Evolutionary conservation across 768 basidiomycete genomes (phyloP).

Genomic region (Russula brevipes): DNA sequence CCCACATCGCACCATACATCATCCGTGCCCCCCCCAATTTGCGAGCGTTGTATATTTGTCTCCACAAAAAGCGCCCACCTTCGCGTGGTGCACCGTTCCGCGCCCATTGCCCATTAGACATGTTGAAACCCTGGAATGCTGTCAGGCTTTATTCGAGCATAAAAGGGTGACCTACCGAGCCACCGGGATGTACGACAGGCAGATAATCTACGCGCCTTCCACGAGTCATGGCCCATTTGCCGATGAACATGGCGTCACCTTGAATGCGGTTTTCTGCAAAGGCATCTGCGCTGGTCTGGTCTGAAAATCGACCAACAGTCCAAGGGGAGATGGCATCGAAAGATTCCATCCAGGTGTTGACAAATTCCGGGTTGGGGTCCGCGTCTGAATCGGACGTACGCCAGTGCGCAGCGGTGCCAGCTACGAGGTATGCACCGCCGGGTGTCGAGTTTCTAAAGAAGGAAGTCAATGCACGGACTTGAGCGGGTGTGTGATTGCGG

Average conservation of each 20-base stretch:
- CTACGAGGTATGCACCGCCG: slow-evolving; percentile 70
- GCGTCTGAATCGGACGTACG: slow-evolving; percentile 65
- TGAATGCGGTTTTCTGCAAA: slow-evolving; percentile 61
- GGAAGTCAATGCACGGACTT: slow-evolving; percentile 48
- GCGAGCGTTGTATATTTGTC: slow-evolving; percentile 66
- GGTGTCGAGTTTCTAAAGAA: slow-evolving; percentile 61
- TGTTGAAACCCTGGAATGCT: slow-evolving; percentile 55
- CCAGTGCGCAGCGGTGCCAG: slow-evolving; percentile 70
- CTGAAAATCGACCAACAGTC: slow-evolving; percentile 69
- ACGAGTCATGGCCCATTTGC: slow-evolving; percentile 31
- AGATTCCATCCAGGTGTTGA: slow-evolving; percentile 66
- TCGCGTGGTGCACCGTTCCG: slow-evolving; percentile 68
- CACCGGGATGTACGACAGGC: slow-evolving; percentile 79
- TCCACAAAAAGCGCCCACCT: slow-evolving; percentile 75
- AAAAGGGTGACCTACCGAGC: slow-evolving; percentile 55
- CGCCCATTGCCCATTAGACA: slow-evolving; percentile 64
- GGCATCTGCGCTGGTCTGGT: slow-evolving; percentile 54
- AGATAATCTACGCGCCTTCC: slow-evolving; percentile 66
- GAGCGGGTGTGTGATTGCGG: slow-evolving; percentile 54
- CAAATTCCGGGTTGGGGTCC: slow-evolving; percentile 59
- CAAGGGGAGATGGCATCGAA: slow-evolving; percentile 81
- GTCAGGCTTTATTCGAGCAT: slow-evolving; percentile 7
- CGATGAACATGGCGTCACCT: slow-evolving; percentile 58
- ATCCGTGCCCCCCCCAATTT: slow-evolving; percentile 56
- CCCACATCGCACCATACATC: slow-evolving; percentile 86